Base-by-base conservation (phyloP, 169 alveolate genomes). In the Plasmodium knowlesi region DNA sequence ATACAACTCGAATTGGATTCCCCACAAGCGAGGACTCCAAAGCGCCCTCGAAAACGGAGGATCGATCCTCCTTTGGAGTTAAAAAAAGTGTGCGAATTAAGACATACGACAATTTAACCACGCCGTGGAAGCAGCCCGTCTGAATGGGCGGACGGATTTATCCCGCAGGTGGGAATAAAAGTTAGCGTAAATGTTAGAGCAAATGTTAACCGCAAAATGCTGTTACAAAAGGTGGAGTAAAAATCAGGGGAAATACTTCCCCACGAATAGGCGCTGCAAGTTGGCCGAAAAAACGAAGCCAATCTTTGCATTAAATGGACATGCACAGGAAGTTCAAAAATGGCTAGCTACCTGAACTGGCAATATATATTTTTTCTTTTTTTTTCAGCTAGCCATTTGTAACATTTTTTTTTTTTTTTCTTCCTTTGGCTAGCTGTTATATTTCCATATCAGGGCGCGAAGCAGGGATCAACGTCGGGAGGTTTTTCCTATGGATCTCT, bases 401-500 rank as follows among this genome's bases (percentile, higher is more conserved):
- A 9, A 32, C 19, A 0, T 67, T 67, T 67, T 67, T 28, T 28
- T 67, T 25, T 28, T 67, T 67, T 67, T 19, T 10, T 67, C 0
- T 32, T 32, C 3, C 3, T 32, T 32, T 32, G 5, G 25, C 74
- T 61, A 9, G 14, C 6, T 16, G 5, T 67, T 22, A 19, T 22
- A 2, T 67, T 22, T 22, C 61, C 61, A n/a, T n/a, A n/a, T 50
- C 14, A 19, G 61, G 22, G 61, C 22, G 22, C 1, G 54, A 1
- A 43, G 16, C 74, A 22, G 37, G 76, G 22, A 16, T 91, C 98
- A 99, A 82, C 99, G 96, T 78, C 99, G 92, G 86, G 98, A 98
- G 16, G 99, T 97, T 94, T 97, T 98, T 39, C 99, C 99, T 95
- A 97, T 96, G 39, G 99, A 98, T 95, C 99, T 98, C 95, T 99